Conservation (phyloP, 371 early-diverging fungal genomes). For the Mortierella sp. region DNA sequence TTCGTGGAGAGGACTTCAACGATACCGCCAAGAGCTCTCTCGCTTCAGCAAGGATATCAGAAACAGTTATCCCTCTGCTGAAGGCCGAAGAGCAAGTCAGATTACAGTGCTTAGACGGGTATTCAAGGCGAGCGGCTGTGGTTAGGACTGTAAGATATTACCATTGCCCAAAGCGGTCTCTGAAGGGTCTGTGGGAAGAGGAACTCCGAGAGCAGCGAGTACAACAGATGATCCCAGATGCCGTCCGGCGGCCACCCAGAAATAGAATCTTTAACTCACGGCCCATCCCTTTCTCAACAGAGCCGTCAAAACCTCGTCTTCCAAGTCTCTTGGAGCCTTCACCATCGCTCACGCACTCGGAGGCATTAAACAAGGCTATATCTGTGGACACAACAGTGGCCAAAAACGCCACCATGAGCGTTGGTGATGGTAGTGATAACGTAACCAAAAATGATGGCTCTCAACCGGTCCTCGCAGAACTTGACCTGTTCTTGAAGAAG, state of each 20-base stretch:
- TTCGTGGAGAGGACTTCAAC: too few relatives aligned
- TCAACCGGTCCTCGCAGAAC: conserved; percentile 13
- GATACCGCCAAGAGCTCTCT: too few relatives aligned
- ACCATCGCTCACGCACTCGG: background rate
- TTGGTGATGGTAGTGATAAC: background rate
- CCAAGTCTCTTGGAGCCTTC: conserved; percentile 10
- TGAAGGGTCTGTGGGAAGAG: conserved; percentile 51
- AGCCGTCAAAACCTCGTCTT: conserved; percentile 5
- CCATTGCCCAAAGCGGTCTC: conserved; percentile 4
- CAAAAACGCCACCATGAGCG: background rate
- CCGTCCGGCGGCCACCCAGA: conserved; percentile 27
- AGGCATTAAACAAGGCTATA: background rate
- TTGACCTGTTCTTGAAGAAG: conserved; percentile 22
- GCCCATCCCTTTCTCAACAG: conserved; percentile 6
- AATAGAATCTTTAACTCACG: conserved; percentile 42
- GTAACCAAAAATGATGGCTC: background rate
- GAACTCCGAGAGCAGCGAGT: conserved; percentile 24
- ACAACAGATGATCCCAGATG: conserved; percentile 47
- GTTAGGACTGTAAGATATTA: conserved; percentile 8
- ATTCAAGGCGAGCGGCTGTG: background rate
- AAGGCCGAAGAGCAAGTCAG: background rate
- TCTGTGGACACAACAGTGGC: background rate
- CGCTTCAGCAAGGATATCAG: too few relatives aligned
- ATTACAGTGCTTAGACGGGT: background rate
- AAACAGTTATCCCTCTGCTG: too few relatives aligned